Base-by-base conservation (phyloP, 1,284 basidiomycete genomes). In the Cryptococcus sp. region DNA sequence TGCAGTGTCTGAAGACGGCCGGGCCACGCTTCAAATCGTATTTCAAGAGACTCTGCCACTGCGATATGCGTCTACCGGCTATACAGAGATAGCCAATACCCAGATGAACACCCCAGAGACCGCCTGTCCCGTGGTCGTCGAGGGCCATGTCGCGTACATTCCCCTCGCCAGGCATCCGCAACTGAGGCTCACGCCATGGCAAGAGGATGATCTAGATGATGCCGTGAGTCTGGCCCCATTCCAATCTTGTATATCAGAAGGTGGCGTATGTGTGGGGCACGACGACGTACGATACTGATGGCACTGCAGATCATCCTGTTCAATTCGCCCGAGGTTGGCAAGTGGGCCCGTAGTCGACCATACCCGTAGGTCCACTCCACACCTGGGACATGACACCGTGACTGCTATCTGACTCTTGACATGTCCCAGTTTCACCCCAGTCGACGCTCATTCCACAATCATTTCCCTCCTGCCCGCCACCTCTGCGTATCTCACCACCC, bases 261-360 rank as follows among this genome's bases (percentile, higher is more conserved):
- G 23, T 7, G 8, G n/a, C n/a, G n/a, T n/a, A 18, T 46, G 24
- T 7, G 24, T 7, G 44, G 15, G n/a, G 0, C 43, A 3, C 23
- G 43, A 12, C 21, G 18, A 4, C 7, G 35, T 11, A 16, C 3
- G 16, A 8, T 36, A n/a, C n/a, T 18, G 16, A 15, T n/a, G n/a
- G n/a, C 15, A 36, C n/a, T 12, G 38, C 33, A 49, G 47, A 15
- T 49, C 5, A 35, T 36, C 13, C 47, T 49, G 16, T 49, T 20
- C 47, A 49, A 49, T 18, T 37, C 47, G 12, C 47, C 47, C n/a
- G 47, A 49, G 36, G 38, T 49, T 21, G 47, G 47, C 20, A 49
- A 39, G 24, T 49, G 47, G 47, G 36, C 38, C 47, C 23, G 47
- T 33, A 33, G 37, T 11, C 33, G 47, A 13, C 47, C 47, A 18